Evolutionary conservation across 225 moss, liverwort and hornwort species (phyloP), one percentile per base, ranked within the genome.

Genomic region (Neckera pumila): DNA sequence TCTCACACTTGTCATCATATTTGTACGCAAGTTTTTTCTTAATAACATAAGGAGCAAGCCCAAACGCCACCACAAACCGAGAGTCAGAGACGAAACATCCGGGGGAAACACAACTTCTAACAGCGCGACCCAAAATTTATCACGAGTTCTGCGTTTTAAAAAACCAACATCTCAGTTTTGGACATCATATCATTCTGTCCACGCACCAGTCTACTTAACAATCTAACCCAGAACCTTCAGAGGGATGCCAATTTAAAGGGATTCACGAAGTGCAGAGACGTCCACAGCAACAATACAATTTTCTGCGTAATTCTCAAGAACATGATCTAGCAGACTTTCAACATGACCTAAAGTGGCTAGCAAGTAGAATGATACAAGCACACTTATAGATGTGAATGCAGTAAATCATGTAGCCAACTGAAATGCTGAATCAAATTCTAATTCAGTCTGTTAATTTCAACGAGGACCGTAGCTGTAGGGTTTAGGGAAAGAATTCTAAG

Each of bases 391-490:
- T 49, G 49, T 49, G 12, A 14, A 49, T 49, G 49, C 14, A 49
- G 3, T 49, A 49, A 49, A 49, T 49, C 49, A 49, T 49, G 49
- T 49, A 49, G 49, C 47, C 21, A 13, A n/a, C n/a, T n/a, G n/a
- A n/a, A 76, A 14, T 5, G 21, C 3, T 33, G 13, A 49, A 49
- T 75, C 12, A 45, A 49, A 49, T 75, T 20, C 20, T 49, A 19
- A 7, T 31, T 49, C 4, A 31, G 2, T 20, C 2, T 49, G 7
- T 31, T 31, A 33, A 75, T 31, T 31, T 51, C 75, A 33, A 33
- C 2, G 0, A 49, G 20, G 4, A 11, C 4, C 2, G 0, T 31
- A 11, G 74, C 47, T 74, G 17, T 30, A 18, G 17, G 17, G 5
- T n/a, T n/a, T 1, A 10, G 9, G 26, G 4, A 42, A 71, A 42